Conservation (phyloP, 108 stramenopile genomes). For the Heterococcus sp. region DNA sequence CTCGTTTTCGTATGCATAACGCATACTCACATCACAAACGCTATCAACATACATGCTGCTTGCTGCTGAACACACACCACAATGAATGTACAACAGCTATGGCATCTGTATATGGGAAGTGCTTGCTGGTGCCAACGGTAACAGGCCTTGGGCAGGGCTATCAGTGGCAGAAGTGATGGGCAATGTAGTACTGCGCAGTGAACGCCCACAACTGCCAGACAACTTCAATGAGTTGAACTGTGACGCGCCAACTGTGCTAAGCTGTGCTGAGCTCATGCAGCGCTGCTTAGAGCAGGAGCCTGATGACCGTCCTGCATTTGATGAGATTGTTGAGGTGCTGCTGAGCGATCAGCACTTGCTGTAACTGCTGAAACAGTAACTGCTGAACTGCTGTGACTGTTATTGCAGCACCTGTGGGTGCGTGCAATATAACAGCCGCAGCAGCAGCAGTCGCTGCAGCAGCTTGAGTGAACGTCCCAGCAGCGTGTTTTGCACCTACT, state of each 20-base stretch:
- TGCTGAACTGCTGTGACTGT: neutral
- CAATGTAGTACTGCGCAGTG: neutral
- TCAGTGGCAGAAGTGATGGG: neutral
- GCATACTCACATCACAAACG: neutral
- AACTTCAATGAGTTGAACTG: neutral
- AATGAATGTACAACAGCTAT: too few species aligned
- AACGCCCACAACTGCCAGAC: neutral
- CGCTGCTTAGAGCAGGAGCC: neutral
- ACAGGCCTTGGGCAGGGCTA: neutral
- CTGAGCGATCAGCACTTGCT: too few species aligned
- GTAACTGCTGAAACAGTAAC: too few species aligned
- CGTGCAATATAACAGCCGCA: neutral
- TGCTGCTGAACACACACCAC: too few species aligned
- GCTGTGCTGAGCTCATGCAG: neutral
- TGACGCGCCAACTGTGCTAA: neutral
- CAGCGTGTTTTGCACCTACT: too few species aligned
- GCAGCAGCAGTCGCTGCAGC: neutral
- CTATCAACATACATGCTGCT: neutral
- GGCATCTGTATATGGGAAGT: too few species aligned
- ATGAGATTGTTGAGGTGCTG: neutral
- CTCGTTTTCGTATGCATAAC: neutral
- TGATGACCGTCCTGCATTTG: neutral
- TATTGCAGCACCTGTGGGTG: neutral
- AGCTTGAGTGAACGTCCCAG: too few species aligned
- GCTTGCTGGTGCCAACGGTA: neutral